A percentile compares a stretch with the other conserved stretches of the same genome.
Conservation (phyloP, 805 yeast genomes). For the Candida orba region DNA sequence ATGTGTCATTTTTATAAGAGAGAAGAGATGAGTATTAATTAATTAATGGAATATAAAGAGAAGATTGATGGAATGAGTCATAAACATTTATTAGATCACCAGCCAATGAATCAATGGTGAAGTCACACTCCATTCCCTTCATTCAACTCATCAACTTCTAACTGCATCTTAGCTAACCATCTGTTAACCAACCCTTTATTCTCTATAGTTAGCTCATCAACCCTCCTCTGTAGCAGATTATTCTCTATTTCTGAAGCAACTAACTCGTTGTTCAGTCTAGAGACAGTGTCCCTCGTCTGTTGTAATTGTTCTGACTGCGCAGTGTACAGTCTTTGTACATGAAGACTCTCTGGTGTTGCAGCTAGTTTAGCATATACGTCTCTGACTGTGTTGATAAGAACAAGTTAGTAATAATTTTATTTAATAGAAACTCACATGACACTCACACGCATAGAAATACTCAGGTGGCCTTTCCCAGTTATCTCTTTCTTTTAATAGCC, state of each 20-base stretch:
- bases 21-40: no score
- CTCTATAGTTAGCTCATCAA: conserved; percentile 36
- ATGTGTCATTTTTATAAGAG: background rate
- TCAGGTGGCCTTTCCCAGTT: conserved; percentile 4
- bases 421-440: background rate
- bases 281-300: conserved; percentile 49
- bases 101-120: no score
- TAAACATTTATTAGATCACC: no score
- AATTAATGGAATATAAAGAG: no score
- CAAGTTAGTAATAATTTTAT: background rate
- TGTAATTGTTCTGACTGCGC: conserved; percentile 24
- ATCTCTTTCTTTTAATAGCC: conserved; percentile 13
- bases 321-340: conserved; percentile 22
- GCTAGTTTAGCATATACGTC: conserved; percentile 9
- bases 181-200: conserved; percentile 45
- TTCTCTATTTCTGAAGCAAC: conserved; percentile 53
- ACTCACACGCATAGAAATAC: conserved; percentile 10
- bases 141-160: conserved; percentile 56
- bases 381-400: conserved; percentile 9
- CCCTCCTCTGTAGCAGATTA: conserved; percentile 28
- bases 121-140: background rate
- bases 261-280: conserved; percentile 59
- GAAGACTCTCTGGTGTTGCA: conserved; percentile 14
- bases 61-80: no score
- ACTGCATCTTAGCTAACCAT: conserved; percentile 50